Percentiles rank a stretch among this genome's conserved stretches.
Evolutionary conservation across 1,284 basidiomycete species (phyloP).

Genomic region (Leccinum subspadiceum): DNA sequence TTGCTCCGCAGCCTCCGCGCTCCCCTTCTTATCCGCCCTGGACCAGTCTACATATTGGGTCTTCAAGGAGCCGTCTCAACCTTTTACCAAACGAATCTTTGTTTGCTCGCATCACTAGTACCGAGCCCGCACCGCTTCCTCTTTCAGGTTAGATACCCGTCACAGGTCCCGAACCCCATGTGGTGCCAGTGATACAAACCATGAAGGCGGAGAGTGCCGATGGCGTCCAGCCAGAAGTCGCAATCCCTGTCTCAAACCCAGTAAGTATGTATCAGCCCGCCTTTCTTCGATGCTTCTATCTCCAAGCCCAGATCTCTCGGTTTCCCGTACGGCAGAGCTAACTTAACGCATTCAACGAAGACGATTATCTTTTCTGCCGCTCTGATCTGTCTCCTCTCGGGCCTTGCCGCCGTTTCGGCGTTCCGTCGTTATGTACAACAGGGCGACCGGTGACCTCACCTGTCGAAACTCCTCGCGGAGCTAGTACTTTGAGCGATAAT

Average conservation of each 20-base stretch:
- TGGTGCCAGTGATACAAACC: neutral
- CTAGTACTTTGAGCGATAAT: slow-evolving; percentile 7
- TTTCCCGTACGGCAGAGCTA: neutral
- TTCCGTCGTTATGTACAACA: neutral
- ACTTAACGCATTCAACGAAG: neutral
- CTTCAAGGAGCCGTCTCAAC: neutral
- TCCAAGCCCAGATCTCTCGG: neutral
- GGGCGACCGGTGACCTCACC: neutral
- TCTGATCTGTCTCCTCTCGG: neutral
- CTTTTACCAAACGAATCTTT: neutral
- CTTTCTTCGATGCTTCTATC: neutral
- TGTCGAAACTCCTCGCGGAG: neutral
- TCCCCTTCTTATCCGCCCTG: neutral
- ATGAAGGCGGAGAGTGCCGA: neutral
- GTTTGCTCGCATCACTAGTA: neutral
- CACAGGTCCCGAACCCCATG: neutral
- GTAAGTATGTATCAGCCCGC: neutral
- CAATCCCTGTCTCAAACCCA: neutral
- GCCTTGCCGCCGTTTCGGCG: neutral
- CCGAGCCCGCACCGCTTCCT: neutral
- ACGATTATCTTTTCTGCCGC: neutral
- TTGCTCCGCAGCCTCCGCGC: neutral
- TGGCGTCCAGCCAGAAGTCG: neutral
- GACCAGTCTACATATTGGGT: neutral
- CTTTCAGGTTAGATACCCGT: neutral